phyloP scores from a whole-genome alignment of 2,329 filamentous ascomycete species.

The Rachicladosporium sp. region DNA sequence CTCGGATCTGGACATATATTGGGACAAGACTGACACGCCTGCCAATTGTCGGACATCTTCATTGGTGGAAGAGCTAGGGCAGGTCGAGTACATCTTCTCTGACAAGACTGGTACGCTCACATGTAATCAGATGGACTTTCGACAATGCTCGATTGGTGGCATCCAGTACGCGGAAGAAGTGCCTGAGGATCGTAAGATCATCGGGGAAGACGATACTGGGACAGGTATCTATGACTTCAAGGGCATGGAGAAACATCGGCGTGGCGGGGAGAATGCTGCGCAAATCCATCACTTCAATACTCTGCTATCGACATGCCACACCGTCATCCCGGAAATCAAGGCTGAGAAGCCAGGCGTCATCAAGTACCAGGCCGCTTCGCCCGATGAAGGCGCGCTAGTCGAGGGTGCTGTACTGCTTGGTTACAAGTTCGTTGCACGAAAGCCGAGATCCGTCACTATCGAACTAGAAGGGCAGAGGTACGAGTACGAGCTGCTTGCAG shows the following conservation, averaged over 20 bases:
- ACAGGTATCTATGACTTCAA: slow-evolving; percentile 81
- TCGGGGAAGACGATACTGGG: slow-evolving; percentile 58
- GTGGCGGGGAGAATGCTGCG: slow-evolving; percentile 37
- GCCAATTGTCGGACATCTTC: slow-evolving; percentile 94
- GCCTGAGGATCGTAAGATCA: slow-evolving; percentile 76
- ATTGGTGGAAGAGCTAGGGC: slow-evolving; percentile 89
- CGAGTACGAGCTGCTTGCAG: slow-evolving; percentile 83
- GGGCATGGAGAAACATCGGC: slow-evolving; percentile 57
- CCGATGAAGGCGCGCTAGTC: slow-evolving; percentile 92
- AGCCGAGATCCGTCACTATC: slow-evolving; percentile 78
- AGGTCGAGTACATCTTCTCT: slow-evolving; percentile 97
- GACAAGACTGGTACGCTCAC: slow-evolving; percentile 96
- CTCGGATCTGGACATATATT: slow-evolving; percentile 94
- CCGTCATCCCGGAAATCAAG: slow-evolving; percentile 83
- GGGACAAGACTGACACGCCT: slow-evolving; percentile 87
- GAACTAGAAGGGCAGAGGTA: slow-evolving; percentile 57
- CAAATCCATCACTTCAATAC: slow-evolving; percentile 73
- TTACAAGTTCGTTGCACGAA: slow-evolving; percentile 82
- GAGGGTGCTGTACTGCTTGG: slow-evolving; percentile 77
- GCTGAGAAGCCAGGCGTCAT: slow-evolving; percentile 68
- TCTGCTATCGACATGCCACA: slow-evolving; percentile 83
- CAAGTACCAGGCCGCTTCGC: slow-evolving; percentile 95
- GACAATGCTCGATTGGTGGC: slow-evolving; percentile 83
- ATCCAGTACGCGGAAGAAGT: slow-evolving; percentile 90
- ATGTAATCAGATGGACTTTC: slow-evolving; percentile 99